phyloP scores from a whole-genome alignment of 345 rosid species.

The Brassica cretica region DNA sequence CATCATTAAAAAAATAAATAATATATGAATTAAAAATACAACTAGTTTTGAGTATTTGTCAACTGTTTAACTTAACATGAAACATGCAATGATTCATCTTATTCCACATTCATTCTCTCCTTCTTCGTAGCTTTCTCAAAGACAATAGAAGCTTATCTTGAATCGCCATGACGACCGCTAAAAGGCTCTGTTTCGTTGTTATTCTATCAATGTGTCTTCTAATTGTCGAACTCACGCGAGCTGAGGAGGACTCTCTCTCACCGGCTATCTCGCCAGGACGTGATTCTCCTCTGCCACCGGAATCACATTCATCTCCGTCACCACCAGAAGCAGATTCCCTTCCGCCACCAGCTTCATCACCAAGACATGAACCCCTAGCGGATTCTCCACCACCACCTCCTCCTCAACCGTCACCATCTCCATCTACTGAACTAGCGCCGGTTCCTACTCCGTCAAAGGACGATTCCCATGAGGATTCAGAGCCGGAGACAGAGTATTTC shows the following conservation, averaged over 20 bases:
- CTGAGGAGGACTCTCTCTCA: slow-evolving; percentile 15
- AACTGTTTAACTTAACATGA: background rate
- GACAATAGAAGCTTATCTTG: background rate
- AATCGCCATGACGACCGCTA: slow-evolving; percentile 9
- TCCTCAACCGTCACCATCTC: background rate
- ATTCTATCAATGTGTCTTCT: slow-evolving; percentile 24
- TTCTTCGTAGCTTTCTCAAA: slow-evolving; percentile 12
- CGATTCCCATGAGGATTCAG: background rate
- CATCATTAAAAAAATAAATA: background rate
- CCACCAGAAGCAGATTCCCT: slow-evolving; percentile 11
- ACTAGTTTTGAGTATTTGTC: background rate
- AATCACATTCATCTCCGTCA: background rate
- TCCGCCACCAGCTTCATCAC: slow-evolving; percentile 12
- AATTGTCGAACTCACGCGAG: background rate
- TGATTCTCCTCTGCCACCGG: slow-evolving; percentile 15
- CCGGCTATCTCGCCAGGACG: slow-evolving; percentile 11
- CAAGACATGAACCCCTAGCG: background rate
- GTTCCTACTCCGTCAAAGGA: slow-evolving; percentile 26
- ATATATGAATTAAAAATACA: background rate
- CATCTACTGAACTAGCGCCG: background rate
- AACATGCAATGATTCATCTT: slow-evolving; percentile 16
- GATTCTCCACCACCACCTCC: slow-evolving; percentile 23
- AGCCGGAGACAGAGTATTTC: slow-evolving; percentile 29
- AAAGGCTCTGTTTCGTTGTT: slow-evolving; percentile 24
- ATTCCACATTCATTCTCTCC: slow-evolving; percentile 16